Percentiles rank a stretch among this genome's conserved stretches.
These are phyloP conservation scores for Gossypium davidsonii DNA, from an alignment of 441 rosid genomes.

Conservation along the genomic window DNA sequence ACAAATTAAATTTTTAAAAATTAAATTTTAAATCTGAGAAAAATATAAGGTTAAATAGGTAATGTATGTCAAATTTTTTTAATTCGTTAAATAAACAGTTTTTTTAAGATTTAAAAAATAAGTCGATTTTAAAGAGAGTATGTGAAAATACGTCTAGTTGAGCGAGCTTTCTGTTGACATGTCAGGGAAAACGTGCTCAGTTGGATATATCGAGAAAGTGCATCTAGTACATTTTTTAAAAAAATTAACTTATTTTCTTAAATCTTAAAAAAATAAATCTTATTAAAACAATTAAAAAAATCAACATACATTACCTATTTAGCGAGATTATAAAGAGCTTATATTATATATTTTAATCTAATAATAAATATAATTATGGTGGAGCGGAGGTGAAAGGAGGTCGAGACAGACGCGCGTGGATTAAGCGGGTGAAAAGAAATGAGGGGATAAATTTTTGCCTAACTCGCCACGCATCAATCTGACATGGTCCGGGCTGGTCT, in stretches of 20 bases:
- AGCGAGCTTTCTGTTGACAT: accelerated
- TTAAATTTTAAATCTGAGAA: too few relatives aligned
- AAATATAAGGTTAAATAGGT: too few relatives aligned
- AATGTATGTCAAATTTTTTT: too few relatives aligned
- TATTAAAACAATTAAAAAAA: too few relatives aligned
- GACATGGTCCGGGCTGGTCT: not conserved
- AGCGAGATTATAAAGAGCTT: too few relatives aligned
- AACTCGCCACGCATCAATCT: not conserved
- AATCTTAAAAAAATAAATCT: too few relatives aligned
- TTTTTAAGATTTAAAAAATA: too few relatives aligned
- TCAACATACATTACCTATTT: too few relatives aligned
- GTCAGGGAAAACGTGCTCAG: accelerated
- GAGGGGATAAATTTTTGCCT: not conserved
- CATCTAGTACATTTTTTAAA: accelerated
- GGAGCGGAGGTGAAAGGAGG: not conserved
- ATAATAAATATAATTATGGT: not conserved
- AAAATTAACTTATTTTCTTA: accelerated
- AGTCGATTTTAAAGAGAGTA: accelerated
- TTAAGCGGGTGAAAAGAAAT: not conserved
- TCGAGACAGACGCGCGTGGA: constrained; percentile 5
- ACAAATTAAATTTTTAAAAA: too few relatives aligned
- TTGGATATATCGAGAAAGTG: accelerated
- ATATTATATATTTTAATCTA: not conserved
- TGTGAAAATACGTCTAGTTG: too few relatives aligned
- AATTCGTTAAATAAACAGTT: too few relatives aligned